Conservation (phyloP, 192 early-diverging fungal species). For the Dimargaris cristalligena region DNA sequence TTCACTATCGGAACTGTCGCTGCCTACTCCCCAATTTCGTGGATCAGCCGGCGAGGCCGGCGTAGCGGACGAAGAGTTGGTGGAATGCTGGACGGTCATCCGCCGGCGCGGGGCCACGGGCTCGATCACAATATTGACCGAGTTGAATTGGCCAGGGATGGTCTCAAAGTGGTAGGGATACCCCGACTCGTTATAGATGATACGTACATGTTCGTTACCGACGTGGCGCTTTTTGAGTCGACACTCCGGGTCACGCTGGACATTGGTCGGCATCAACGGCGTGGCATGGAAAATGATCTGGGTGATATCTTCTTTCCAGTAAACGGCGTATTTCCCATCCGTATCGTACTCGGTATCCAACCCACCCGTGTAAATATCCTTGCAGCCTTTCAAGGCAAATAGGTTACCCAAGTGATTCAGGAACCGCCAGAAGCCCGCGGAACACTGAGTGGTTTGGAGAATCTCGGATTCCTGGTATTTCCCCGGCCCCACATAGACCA, state of each 20-base stretch:
- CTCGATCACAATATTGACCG: slow-evolving; percentile 83
- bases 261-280: slow-evolving; percentile 81
- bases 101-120: slow-evolving; percentile 54
- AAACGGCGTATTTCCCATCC: slow-evolving; percentile 73
- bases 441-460: slow-evolving; percentile 70
- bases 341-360: slow-evolving; percentile 65
- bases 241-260: slow-evolving; percentile 56
- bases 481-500: slow-evolving; percentile 74
- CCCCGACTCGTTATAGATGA: slow-evolving; percentile 88
- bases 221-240: slow-evolving; percentile 87
- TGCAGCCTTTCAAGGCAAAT: slow-evolving; percentile 38
- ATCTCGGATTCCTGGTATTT: slow-evolving; percentile 79
- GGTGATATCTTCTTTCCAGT: slow-evolving; percentile 64
- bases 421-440: slow-evolving; percentile 74
- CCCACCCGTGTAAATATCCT: slow-evolving; percentile 70
- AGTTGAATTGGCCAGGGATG: slow-evolving; percentile 87
- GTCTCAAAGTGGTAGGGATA: slow-evolving; percentile 71
- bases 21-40: background rate
- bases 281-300: slow-evolving; percentile 87
- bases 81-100: slow-evolving; percentile 50
- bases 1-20: background rate
- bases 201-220: slow-evolving; percentile 90
- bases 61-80: slow-evolving; percentile 14
- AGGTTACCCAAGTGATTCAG: slow-evolving; percentile 64
- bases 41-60: background rate